Evolutionary conservation across 2,329 filamentous ascomycete species (phyloP).

Genomic region (Stylonectria norvegica): DNA sequence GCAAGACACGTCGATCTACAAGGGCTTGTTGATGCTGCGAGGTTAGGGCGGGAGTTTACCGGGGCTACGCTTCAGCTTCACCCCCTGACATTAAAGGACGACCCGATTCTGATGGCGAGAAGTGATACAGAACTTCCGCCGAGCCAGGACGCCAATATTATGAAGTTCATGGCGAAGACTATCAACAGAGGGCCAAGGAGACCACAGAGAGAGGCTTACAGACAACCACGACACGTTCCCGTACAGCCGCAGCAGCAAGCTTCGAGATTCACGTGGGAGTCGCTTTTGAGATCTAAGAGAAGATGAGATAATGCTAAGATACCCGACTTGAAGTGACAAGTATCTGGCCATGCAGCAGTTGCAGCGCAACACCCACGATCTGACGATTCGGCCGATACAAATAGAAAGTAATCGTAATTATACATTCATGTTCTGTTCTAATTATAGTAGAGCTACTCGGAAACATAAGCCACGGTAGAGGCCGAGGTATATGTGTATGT

Average conservation of each 20-base stretch:
- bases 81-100: slow-evolving; percentile 38
- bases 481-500: too few relatives aligned
- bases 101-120: slow-evolving; percentile 34
- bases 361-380: too few relatives aligned
- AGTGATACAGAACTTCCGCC: slow-evolving; percentile 33
- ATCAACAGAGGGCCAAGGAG: slow-evolving; percentile 7
- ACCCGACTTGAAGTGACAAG: too few relatives aligned
- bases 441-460: not conserved
- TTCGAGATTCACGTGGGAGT: slow-evolving; percentile 23
- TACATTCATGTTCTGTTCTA: slow-evolving; percentile 4
- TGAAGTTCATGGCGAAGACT: slow-evolving; percentile 26
- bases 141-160: slow-evolving; percentile 37
- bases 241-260: slow-evolving; percentile 3
- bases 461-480: too few relatives aligned
- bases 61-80: slow-evolving; percentile 39
- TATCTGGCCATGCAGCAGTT: too few relatives aligned
- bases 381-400: too few relatives aligned
- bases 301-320: too few relatives aligned
- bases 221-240: slow-evolving; percentile 1
- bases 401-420: too few relatives aligned
- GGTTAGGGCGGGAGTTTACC: slow-evolving; percentile 20
- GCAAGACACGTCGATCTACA: slow-evolving; percentile 29
- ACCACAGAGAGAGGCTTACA: not conserved
- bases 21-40: slow-evolving; percentile 32
- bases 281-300: slow-evolving; percentile 23